Conservation (phyloP, 768 basidiomycete species). For the button mushroom (Agaricus bisporus) region DNA sequence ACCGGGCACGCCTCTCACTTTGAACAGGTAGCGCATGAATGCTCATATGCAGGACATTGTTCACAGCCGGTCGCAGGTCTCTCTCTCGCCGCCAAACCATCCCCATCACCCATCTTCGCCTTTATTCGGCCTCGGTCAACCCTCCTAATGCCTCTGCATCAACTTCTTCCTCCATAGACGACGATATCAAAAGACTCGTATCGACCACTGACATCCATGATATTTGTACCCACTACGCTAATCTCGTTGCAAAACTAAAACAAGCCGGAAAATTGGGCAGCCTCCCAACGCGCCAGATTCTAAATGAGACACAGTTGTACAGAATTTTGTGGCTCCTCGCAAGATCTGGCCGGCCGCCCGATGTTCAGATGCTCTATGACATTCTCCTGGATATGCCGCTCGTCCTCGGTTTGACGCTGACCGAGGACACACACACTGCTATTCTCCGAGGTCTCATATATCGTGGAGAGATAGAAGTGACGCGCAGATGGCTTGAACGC, state of each 20-base stretch:
- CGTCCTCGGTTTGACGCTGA: slow-evolving; percentile 40
- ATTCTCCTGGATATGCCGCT: slow-evolving; percentile 44
- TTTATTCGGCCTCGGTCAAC: not conserved
- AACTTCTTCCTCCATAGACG: slow-evolving; percentile 13
- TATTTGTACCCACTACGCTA: slow-evolving; percentile 32
- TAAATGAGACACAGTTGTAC: slow-evolving; percentile 26
- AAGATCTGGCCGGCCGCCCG: slow-evolving; percentile 43
- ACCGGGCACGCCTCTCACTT: slow-evolving; percentile 16
- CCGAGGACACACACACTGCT: slow-evolving; percentile 39
- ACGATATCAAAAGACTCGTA: slow-evolving; percentile 17
- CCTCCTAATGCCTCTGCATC: slow-evolving; percentile 9
- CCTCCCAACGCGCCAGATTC: not conserved
- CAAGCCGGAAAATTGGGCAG: slow-evolving; percentile 11
- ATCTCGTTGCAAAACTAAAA: slow-evolving; percentile 22
- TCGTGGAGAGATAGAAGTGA: slow-evolving; percentile 35
- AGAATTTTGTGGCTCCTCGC: slow-evolving; percentile 40
- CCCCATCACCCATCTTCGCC: not conserved
- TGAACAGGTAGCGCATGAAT: slow-evolving; percentile 48
- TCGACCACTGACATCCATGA: slow-evolving; percentile 19
- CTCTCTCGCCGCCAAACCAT: slow-evolving; percentile 11
- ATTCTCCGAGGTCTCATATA: slow-evolving; percentile 44
- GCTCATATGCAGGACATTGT: slow-evolving; percentile 43
- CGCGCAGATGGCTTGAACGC: slow-evolving; percentile 44
- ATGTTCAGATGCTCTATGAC: slow-evolving; percentile 48
- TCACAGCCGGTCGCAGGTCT: slow-evolving; percentile 25